Conservation (phyloP, 306 rosid species). For the Morella rubra region DNA sequence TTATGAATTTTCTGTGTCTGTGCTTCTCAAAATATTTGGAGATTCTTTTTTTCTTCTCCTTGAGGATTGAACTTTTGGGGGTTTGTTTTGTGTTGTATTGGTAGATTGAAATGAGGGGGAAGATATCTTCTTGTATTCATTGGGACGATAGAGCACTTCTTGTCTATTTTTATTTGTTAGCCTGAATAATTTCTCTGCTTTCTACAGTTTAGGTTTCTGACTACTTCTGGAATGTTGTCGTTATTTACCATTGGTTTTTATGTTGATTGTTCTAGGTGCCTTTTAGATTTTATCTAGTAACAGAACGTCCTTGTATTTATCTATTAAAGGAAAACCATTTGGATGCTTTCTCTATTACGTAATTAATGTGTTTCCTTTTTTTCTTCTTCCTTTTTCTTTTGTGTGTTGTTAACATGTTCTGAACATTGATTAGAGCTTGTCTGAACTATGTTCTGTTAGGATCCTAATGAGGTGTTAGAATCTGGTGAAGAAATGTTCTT, state of each 20-base stretch:
- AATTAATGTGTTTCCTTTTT: slow-evolving; percentile 12
- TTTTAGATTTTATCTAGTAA: neutral
- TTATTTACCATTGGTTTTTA: neutral
- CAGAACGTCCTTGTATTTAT: neutral
- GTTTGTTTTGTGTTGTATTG: too few species aligned
- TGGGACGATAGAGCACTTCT: neutral
- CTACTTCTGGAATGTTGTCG: neutral
- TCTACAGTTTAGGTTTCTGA: neutral
- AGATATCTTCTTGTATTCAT: neutral
- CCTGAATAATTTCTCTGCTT: neutral
- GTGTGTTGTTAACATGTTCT: neutral
- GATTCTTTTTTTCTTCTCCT: too few species aligned
- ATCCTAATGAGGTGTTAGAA: slow-evolving; percentile 56
- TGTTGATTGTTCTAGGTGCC: neutral
- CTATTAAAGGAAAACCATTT: neutral
- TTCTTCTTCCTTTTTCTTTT: neutral
- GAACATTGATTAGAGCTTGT: slow-evolving; percentile 20
- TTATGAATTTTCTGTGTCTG: neutral
- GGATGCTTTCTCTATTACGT: slow-evolving; percentile 6
- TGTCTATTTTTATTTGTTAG: slow-evolving; percentile 1
- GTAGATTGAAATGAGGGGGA: neutral
- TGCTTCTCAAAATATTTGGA: too few species aligned
- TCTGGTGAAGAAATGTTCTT: slow-evolving; percentile 87
- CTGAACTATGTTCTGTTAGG: slow-evolving; percentile 46
- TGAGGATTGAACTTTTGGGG: too few species aligned